phyloP scores from a whole-genome alignment of 306 rosid species.

The Cicer arietinum region DNA sequence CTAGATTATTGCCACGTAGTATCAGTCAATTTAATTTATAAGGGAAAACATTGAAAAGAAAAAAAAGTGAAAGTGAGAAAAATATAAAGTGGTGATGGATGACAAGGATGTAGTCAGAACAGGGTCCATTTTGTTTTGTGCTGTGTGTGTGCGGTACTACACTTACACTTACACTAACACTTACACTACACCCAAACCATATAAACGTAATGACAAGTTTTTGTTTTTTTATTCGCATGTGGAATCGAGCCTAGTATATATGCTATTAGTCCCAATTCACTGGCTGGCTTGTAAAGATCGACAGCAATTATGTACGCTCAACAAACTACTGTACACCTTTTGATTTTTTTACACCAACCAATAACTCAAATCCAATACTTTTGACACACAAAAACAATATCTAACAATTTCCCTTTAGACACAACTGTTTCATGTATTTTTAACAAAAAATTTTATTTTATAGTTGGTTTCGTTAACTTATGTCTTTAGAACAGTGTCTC shows the following conservation, averaged over 20 bases:
- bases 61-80: background rate
- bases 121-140: constrained; percentile 27
- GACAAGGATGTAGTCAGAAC: constrained; percentile 24
- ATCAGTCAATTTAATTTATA: background rate
- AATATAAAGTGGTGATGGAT: constrained; percentile 14
- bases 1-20: constrained; percentile 48
- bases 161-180: background rate
- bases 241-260: background rate
- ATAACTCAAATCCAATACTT: background rate
- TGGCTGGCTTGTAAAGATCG: background rate
- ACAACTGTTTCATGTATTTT: too few relatives aligned
- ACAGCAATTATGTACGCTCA: background rate
- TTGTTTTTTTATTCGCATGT: background rate
- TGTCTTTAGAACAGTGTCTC: too few relatives aligned
- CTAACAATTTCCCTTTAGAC: too few relatives aligned
- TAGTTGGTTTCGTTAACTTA: too few relatives aligned
- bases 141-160: background rate
- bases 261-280: constrained; percentile 19
- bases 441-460: too few relatives aligned
- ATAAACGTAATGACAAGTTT: constrained; percentile 13
- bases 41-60: background rate
- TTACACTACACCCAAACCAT: background rate
- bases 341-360: background rate
- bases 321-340: background rate
- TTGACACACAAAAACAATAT: too few relatives aligned